phyloP scores from a whole-genome alignment of 495 filamentous ascomycete species.

The Aspergillus carlsbadensis region DNA sequence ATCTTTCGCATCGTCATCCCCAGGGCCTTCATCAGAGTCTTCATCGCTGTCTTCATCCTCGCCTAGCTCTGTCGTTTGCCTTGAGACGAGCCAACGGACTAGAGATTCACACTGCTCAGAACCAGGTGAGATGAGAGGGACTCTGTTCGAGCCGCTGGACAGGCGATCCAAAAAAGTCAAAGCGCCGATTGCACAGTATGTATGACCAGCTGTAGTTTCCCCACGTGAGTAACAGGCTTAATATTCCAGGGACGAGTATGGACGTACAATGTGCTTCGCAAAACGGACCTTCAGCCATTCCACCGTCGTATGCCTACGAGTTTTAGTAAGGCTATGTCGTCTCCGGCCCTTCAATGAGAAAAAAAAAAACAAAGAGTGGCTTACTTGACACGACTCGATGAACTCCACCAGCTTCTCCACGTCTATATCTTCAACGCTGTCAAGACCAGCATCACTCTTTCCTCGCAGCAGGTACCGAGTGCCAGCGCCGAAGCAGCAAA shows the following conservation, averaged over 20 bases:
- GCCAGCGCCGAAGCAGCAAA: slow-evolving; percentile 77
- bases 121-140: slow-evolving; percentile 32
- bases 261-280: slow-evolving; percentile 85
- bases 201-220: slow-evolving; percentile 68
- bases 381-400: slow-evolving; percentile 67
- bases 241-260: background rate
- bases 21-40: slow-evolving; percentile 45
- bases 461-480: slow-evolving; percentile 82
- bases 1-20: slow-evolving; percentile 14
- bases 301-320: slow-evolving; percentile 81
- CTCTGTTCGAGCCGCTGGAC: slow-evolving; percentile 16
- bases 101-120: slow-evolving; percentile 42
- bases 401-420: slow-evolving; percentile 66
- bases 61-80: slow-evolving; percentile 60
- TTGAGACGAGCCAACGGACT: slow-evolving; percentile 65
- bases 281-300: slow-evolving; percentile 74
- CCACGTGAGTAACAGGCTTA: slow-evolving; percentile 17
- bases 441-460: slow-evolving; percentile 47
- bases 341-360: background rate
- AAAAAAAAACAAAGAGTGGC: slow-evolving; percentile 6
- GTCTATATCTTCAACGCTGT: slow-evolving; percentile 69
- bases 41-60: slow-evolving; percentile 52
- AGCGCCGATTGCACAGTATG: slow-evolving; percentile 78
- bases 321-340: slow-evolving; percentile 16
- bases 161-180: slow-evolving; percentile 64